Conservation (phyloP, 441 rosid genomes). For the Lagerstroemia fauriei region DNA sequence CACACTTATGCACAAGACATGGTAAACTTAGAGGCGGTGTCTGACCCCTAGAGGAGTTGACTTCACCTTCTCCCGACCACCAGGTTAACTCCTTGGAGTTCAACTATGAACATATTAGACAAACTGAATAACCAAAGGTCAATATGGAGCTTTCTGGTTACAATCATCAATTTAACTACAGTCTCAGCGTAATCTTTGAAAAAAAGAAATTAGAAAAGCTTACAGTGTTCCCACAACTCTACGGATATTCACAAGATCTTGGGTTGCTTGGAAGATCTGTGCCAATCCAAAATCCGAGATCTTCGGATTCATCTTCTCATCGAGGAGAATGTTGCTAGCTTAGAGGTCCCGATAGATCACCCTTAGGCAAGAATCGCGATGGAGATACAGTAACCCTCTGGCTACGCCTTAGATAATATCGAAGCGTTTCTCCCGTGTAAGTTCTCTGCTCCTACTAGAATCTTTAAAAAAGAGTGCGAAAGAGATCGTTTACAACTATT, state of each 20-base stretch:
- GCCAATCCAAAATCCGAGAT: conserved; percentile 12
- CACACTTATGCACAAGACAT: no score
- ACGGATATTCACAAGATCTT: not conserved
- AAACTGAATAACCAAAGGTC: no score
- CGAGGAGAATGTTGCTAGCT: conserved; percentile 10
- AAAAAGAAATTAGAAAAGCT: not conserved
- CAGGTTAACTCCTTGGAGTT: no score
- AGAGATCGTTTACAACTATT: no score
- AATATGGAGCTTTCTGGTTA: not conserved
- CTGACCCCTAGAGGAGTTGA: no score
- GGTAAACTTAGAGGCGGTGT: no score
- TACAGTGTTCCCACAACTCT: conserved; percentile 15
- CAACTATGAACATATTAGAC: no score
- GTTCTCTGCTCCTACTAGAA: not conserved
- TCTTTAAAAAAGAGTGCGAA: not conserved
- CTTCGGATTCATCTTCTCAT: not conserved
- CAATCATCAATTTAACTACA: not conserved
- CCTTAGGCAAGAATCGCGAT: conserved; percentile 2
- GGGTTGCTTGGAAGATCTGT: not conserved
- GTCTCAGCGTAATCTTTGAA: no score
- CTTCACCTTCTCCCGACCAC: no score
- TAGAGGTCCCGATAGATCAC: conserved; percentile 7
- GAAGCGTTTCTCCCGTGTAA: conserved; percentile 1
- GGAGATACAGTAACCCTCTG: conserved; percentile 11
- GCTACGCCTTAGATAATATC: not conserved